Evolutionary conservation across 176 grass and related monocot species (phyloP).

Genomic region (Ampelocalamus luodianensis): DNA sequence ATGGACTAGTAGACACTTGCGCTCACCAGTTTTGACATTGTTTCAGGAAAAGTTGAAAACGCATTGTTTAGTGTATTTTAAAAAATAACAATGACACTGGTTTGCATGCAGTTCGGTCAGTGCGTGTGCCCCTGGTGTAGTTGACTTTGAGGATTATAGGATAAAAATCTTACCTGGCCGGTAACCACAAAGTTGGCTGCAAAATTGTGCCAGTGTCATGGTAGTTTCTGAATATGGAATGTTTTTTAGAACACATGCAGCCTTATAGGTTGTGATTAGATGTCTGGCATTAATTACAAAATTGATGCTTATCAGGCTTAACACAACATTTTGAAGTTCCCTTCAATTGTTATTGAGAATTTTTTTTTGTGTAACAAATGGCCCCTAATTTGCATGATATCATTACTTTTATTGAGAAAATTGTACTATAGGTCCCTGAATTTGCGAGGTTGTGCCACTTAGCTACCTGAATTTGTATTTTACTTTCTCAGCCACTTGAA

Average conservation of each 20-base stretch:
- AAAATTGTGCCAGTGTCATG: slow-evolving; percentile 26
- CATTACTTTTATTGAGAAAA: neutral
- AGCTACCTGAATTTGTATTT: too few species aligned
- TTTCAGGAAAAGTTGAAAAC: neutral
- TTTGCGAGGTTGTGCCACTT: too few species aligned
- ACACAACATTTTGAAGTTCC: neutral
- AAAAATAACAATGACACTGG: neutral
- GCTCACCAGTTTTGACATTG: neutral
- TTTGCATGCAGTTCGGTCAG: neutral
- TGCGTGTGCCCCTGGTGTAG: neutral
- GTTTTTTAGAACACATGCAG: neutral
- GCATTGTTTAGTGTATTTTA: neutral
- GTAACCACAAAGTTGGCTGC: neutral
- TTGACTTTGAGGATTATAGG: slow-evolving; percentile 1
- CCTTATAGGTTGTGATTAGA: neutral
- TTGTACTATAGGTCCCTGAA: too few species aligned
- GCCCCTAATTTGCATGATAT: neutral
- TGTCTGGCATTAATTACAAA: neutral
- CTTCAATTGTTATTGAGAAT: neutral
- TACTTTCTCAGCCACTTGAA: too few species aligned
- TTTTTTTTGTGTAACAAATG: neutral
- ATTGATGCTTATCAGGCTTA: neutral
- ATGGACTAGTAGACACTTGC: neutral
- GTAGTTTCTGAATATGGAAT: slow-evolving; percentile 26
- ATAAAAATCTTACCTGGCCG: slow-evolving; percentile 12